phyloP scores from a whole-genome alignment of 179 eudicot genomes.

The Camellia oleifera region DNA sequence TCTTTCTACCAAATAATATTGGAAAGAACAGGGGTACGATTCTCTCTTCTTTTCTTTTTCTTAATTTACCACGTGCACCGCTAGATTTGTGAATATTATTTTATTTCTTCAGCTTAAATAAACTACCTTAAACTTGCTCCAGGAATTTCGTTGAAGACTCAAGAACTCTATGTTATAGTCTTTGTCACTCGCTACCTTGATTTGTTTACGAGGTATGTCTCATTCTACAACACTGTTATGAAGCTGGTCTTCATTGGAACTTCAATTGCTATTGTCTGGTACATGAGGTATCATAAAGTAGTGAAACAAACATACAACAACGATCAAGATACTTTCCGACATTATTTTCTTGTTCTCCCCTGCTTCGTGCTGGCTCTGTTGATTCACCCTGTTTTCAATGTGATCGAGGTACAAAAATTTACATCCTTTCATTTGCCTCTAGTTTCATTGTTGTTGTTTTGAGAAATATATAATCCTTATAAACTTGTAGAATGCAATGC shows the following conservation, averaged over 20 bases:
- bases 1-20: not conserved
- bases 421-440: not conserved
- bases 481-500: not conserved
- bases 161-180: constrained; percentile 38
- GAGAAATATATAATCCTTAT: not conserved
- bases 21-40: not conserved
- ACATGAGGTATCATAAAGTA: constrained; percentile 47
- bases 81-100: not conserved
- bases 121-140: constrained; percentile 6
- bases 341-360: constrained; percentile 40
- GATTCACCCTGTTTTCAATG: constrained; percentile 37
- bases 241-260: constrained; percentile 36
- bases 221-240: constrained; percentile 40
- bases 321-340: constrained; percentile 48
- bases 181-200: constrained; percentile 39
- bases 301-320: constrained; percentile 59
- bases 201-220: constrained; percentile 26
- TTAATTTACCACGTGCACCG: not conserved
- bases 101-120: not conserved
- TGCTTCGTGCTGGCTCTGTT: constrained; percentile 50
- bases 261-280: constrained; percentile 39
- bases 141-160: constrained; percentile 46
- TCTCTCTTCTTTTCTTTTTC: not conserved
- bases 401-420: constrained; percentile 33
- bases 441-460: not conserved